Evolutionary conservation across 345 rosid species (phyloP).

Genomic region (Eucalyptus paniculata): DNA sequence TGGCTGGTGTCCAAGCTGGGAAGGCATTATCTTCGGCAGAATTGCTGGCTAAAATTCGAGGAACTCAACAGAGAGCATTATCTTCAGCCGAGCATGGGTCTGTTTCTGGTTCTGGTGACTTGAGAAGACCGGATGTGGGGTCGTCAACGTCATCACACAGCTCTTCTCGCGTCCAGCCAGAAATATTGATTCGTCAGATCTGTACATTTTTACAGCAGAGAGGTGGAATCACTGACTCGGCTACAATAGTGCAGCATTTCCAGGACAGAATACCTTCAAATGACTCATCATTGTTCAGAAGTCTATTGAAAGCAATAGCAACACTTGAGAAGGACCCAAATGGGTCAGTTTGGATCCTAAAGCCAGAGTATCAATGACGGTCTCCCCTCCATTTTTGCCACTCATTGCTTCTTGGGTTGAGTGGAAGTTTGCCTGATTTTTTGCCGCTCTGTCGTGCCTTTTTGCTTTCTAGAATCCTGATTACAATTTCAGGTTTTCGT

Average conservation of each 20-base stretch:
- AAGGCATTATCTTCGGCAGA: slow-evolving; percentile 82
- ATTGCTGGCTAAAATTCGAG: slow-evolving; percentile 65
- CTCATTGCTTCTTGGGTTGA: background rate
- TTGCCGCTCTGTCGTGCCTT: background rate
- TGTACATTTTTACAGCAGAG: slow-evolving; percentile 73
- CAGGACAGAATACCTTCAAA: slow-evolving; percentile 45
- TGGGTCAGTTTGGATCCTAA: slow-evolving; percentile 69
- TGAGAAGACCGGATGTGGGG: slow-evolving; percentile 2
- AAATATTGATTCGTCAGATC: slow-evolving; percentile 63
- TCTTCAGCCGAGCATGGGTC: slow-evolving; percentile 39
- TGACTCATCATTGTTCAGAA: slow-evolving; percentile 61
- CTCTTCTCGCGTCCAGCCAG: slow-evolving; percentile 43
- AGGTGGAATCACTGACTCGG: slow-evolving; percentile 62
- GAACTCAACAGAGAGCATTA: slow-evolving; percentile 57
- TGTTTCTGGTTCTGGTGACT: slow-evolving; percentile 21
- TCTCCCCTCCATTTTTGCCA: background rate
- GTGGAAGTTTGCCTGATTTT: background rate
- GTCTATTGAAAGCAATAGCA: slow-evolving; percentile 84
- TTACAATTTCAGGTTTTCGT: background rate
- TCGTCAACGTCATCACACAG: slow-evolving; percentile 18
- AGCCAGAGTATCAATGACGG: slow-evolving; percentile 42
- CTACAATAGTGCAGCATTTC: slow-evolving; percentile 62
- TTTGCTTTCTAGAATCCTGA: background rate
- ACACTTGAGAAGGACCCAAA: slow-evolving; percentile 25
- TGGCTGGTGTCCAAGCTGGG: slow-evolving; percentile 78